Conservation (phyloP, 1,139 yeast genomes). For the Protomyces arabidopsidicola region DNA sequence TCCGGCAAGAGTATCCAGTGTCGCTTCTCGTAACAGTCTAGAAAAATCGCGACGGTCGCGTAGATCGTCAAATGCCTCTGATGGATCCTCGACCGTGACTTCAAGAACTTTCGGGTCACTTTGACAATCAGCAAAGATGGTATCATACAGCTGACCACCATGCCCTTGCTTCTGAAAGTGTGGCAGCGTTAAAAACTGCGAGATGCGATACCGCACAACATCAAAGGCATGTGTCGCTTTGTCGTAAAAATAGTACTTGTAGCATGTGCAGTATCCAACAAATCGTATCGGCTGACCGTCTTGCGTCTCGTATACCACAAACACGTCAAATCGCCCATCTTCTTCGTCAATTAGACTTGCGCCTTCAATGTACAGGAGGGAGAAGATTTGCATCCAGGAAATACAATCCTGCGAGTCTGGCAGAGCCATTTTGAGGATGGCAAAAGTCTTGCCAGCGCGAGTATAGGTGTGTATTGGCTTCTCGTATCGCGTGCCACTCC, state of each 20-base stretch:
- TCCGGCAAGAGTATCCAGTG: background rate
- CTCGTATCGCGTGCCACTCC: no score
- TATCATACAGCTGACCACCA: slow-evolving; percentile 60
- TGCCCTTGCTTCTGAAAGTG: slow-evolving; percentile 66
- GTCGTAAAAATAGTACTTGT: slow-evolving; percentile 70
- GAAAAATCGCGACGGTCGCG: slow-evolving; percentile 76
- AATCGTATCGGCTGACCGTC: slow-evolving; percentile 39
- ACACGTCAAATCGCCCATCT: slow-evolving; percentile 70
- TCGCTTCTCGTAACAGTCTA: slow-evolving; percentile 41
- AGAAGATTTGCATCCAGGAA: slow-evolving; percentile 68
- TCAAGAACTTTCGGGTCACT: slow-evolving; percentile 56
- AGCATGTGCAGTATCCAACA: slow-evolving; percentile 78
- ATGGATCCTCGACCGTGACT: slow-evolving; percentile 91
- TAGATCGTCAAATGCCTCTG: slow-evolving; percentile 84
- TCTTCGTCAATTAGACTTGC: slow-evolving; percentile 77
- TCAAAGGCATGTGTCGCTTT: slow-evolving; percentile 12
- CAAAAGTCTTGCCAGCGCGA: slow-evolving; percentile 41
- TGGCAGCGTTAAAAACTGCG: slow-evolving; percentile 83
- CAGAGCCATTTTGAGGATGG: slow-evolving; percentile 41
- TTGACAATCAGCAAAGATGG: slow-evolving; percentile 55
- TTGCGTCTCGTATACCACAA: slow-evolving; percentile 40
- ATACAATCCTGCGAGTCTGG: slow-evolving; percentile 31
- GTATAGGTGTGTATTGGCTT: slow-evolving; percentile 42
- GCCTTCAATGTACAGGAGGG: slow-evolving; percentile 83
- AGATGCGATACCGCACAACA: slow-evolving; percentile 60